Percentiles rank a stretch among this genome's conserved stretches.
These are phyloP conservation scores for Monascus ruber DNA, from an alignment of 2,329 filamentous ascomycete species.

Conservation along the genomic window DNA sequence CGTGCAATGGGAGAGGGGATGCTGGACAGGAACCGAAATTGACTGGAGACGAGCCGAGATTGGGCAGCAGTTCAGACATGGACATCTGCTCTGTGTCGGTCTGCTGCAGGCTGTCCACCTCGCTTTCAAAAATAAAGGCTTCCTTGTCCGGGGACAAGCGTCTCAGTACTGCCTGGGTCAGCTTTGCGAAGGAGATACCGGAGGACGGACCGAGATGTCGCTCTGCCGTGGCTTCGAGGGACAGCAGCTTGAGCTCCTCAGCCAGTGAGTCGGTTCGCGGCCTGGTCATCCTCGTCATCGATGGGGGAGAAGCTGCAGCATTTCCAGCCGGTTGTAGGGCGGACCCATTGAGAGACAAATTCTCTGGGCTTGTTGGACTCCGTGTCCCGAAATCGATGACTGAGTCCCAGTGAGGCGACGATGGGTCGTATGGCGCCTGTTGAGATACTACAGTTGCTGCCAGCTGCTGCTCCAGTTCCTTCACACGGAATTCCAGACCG, in stretches of 20 bases:
- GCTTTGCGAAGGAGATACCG: constrained; percentile 34
- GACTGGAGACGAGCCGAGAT: constrained; percentile 4
- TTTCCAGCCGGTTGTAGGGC: neutral
- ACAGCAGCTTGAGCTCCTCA: constrained; percentile 27
- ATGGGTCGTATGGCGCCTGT: constrained; percentile 2
- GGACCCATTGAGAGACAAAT: neutral
- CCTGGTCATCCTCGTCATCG: neutral
- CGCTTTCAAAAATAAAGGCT: constrained; percentile 30
- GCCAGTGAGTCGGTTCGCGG: constrained; percentile 15
- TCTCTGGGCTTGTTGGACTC: neutral
- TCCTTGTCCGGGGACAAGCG: constrained; percentile 33
- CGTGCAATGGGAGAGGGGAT: constrained; percentile 1
- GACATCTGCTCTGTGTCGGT: constrained; percentile 7
- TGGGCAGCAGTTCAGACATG: constrained; percentile 5
- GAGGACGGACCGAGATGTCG: constrained; percentile 35
- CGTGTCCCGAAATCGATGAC: neutral
- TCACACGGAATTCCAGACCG: constrained; percentile 18
- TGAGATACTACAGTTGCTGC: constrained; percentile 2
- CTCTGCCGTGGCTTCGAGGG: constrained; percentile 35
- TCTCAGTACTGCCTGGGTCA: constrained; percentile 33
- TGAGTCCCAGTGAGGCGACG: constrained; percentile 2
- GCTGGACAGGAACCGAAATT: constrained; percentile 3
- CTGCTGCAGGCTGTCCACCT: neutral
- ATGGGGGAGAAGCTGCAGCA: neutral
- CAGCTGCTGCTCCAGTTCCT: constrained; percentile 14